Conservation (phyloP, 164 flowering plant genomes). For the Vitis rotundifolia region DNA sequence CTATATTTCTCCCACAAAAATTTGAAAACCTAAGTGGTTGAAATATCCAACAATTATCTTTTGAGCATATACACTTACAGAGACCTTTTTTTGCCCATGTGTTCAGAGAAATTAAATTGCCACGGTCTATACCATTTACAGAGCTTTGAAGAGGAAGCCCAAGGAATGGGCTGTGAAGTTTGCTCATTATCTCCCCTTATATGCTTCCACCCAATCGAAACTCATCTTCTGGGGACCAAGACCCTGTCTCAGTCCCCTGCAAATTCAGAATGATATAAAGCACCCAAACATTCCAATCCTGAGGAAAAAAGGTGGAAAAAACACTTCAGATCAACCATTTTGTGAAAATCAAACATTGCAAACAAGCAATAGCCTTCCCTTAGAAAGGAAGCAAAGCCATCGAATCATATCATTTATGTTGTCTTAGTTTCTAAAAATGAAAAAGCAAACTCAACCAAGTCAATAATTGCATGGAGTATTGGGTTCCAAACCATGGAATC, state of each 20-base stretch:
- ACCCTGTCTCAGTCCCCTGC: slow-evolving; percentile 69
- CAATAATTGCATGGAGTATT: too few relatives aligned
- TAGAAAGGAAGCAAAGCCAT: too few relatives aligned
- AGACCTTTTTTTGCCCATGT: slow-evolving; percentile 25
- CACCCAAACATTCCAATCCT: slow-evolving; percentile 14
- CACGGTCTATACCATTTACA: slow-evolving; percentile 26
- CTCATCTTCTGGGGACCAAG: slow-evolving; percentile 73
- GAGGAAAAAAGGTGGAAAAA: background rate
- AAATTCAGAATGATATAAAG: slow-evolving; percentile 3
- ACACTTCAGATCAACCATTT: background rate
- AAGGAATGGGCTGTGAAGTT: slow-evolving; percentile 46
- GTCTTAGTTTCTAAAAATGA: too few relatives aligned
- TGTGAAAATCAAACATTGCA: background rate
- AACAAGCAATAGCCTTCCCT: too few relatives aligned
- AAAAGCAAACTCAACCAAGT: too few relatives aligned
- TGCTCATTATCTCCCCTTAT: slow-evolving; percentile 50
- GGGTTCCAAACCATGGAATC: too few relatives aligned
- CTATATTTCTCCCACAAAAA: slow-evolving; percentile 52
- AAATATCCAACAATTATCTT: slow-evolving; percentile 37
- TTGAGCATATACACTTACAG: slow-evolving; percentile 34
- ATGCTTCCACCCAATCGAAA: slow-evolving; percentile 7
- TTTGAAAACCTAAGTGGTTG: slow-evolving; percentile 47
- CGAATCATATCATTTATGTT: too few relatives aligned
- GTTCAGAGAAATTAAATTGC: slow-evolving; percentile 16
- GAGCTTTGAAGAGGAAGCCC: slow-evolving; percentile 45